Base-by-base conservation (phyloP, 2,329 filamentous ascomycete genomes). In the Curvularia sp. region DNA sequence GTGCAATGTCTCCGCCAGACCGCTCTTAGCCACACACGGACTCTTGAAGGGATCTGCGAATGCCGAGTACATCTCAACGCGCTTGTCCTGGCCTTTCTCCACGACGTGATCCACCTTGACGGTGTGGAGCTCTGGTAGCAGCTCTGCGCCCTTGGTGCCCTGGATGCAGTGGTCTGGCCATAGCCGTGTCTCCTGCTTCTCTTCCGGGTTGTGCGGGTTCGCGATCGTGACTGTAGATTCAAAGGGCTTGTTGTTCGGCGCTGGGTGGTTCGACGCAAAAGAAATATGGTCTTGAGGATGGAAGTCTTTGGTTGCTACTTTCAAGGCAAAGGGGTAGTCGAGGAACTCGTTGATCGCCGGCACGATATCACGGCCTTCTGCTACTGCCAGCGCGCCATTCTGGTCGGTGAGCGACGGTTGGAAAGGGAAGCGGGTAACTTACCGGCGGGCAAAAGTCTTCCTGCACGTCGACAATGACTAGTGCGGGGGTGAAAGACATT, bases 381-480 rank as follows among this genome's bases (percentile, higher is more conserved):
- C 74, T n/a, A 98, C 92, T 31, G 92, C 89, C 50, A 99, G 88
- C n/a, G 91, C 84, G 63, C 94, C 95, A 63, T 89, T 85, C 92
- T 96, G 68, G 18, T n/a, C 39, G 33, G 64, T 75, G 62, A 68
- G 68, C 50, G 5, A 44, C 26, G 12, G 44, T 24, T 41, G 28
- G 7, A 31, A 39, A 44, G 53, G 3, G 24, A 2, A 24, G 26
- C 15, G 52, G 46, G 13, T 33, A 24, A 61, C 88, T 80, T 80
- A 95, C 92, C 12, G 93, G 93, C 58, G 91, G 91, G 77, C 92
- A 96, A 77, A 97, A 98, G 80, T 98, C 94, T 77, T 97, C 90
- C 78, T 98, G 95, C 72, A 96, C 84, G 77, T 97, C 93, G 53
- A 97, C 89, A 10, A 97, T 84, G 48, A 97, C 77, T 38, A 89